A percentile compares a stretch with the other conserved stretches of the same genome.
Evolutionary conservation across 441 rosid species (phyloP).

Genomic region (Macaranga tanarius): DNA sequence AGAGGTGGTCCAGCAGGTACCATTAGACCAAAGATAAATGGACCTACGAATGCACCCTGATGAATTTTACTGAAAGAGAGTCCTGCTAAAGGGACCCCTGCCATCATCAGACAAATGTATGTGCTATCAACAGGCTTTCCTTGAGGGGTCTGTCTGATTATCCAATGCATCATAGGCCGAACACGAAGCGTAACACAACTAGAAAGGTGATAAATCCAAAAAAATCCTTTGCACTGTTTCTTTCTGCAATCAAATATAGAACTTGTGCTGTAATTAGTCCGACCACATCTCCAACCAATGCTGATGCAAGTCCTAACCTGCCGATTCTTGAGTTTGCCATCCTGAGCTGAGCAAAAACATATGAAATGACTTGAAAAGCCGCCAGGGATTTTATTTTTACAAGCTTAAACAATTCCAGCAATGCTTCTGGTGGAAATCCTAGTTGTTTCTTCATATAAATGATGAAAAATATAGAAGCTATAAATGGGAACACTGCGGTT

Average conservation of each 20-base stretch:
- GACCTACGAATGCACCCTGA: constrained; percentile 23
- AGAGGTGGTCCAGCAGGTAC: constrained; percentile 53
- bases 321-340: constrained; percentile 66
- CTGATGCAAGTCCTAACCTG: constrained; percentile 41
- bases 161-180: constrained; percentile 43
- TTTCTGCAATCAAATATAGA: neutral
- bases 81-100: constrained; percentile 17
- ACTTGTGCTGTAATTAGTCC: neutral
- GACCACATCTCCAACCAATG: constrained; percentile 28
- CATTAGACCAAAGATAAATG: constrained; percentile 39
- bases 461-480: neutral
- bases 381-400: constrained; percentile 26
- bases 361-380: constrained; percentile 45
- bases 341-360: constrained; percentile 49
- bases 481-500: neutral
- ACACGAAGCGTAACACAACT: neutral
- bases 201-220: neutral
- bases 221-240: neutral
- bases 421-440: no score
- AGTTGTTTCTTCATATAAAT: no score
- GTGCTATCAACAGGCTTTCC: constrained; percentile 41
- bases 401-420: neutral
- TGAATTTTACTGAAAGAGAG: neutral
- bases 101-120: constrained; percentile 20
- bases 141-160: constrained; percentile 45